Base-by-base conservation (phyloP, 148 eudicot species). In the Hydrangea macrophylla region DNA sequence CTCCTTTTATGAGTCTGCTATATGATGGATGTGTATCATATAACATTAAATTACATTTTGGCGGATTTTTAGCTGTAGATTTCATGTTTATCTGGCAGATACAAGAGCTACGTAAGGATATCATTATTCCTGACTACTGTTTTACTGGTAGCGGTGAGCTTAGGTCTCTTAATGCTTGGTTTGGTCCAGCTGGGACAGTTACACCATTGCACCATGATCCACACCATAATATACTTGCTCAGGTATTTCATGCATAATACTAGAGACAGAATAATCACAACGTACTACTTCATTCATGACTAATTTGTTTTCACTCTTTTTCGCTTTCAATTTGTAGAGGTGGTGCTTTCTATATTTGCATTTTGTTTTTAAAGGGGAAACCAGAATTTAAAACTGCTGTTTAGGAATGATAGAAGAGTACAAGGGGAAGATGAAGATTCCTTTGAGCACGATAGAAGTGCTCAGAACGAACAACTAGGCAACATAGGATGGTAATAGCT, bases 201-300 rank as follows among this genome's bases (percentile, higher is more conserved):
- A 94, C 97, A 25, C 99, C 99, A 18, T 74, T 94, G 87, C 97
- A 94, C 81, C 90, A 90, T 63, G 99, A 94, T 81, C 99, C 97
- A 17, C 97, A 94, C 76, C 97, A 94, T 73, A 94, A 94, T 74
- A 86, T 94, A 72, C 83, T 94, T 72, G 92, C 97, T 70, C 99
- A 94, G 99, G 99, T 94, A 67, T 65, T 75, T 58, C 36, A 58
- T 12, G 20, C n/a, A 23, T 25, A 7, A 11, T 57, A 37, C 24
- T 57, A 5, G 28, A 55, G 4, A 44, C 7, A 17, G 28, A 60
- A 60, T 6, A 54, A 54, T 27, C n/a, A 56, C 9, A 18, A n/a
- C 13, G 33, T 32, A 10, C 7, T 26, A 3, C 25, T 55, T 27
- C 24, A 6, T 58, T 36, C 55, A 18, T n/a, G n/a, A n/a, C 48